A percentile compares a stretch with the other conserved stretches of the same genome.
Conservation (phyloP, 192 early-diverging fungal species). For the Entophlyctis luteolus region DNA sequence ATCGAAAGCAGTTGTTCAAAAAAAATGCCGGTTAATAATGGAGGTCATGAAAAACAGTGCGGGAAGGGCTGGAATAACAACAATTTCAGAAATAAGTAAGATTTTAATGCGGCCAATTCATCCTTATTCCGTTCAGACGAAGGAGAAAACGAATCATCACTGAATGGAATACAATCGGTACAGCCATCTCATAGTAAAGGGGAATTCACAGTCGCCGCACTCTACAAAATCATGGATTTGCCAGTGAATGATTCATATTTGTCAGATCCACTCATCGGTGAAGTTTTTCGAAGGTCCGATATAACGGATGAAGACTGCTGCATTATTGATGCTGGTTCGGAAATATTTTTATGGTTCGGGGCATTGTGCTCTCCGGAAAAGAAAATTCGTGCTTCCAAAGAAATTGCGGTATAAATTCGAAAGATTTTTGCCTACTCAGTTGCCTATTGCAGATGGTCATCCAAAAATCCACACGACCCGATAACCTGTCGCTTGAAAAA, state of each 20-base stretch:
- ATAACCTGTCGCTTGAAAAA: constrained; percentile 40
- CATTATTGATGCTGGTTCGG: constrained; percentile 45
- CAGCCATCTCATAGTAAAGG: too few relatives aligned
- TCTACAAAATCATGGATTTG: too few relatives aligned
- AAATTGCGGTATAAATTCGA: constrained; percentile 37
- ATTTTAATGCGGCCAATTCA: too few relatives aligned
- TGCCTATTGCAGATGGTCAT: constrained; percentile 29
- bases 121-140: too few relatives aligned
- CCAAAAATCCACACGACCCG: constrained; percentile 26
- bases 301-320: constrained; percentile 43
- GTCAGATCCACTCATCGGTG: too few relatives aligned
- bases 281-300: too few relatives aligned
- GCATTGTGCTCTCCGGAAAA: constrained; percentile 10
- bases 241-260: too few relatives aligned
- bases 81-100: constrained; percentile 33
- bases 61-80: constrained; percentile 38
- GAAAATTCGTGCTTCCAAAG: constrained; percentile 33
- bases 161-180: too few relatives aligned
- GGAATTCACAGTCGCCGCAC: too few relatives aligned
- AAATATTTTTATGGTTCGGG: constrained; percentile 53
- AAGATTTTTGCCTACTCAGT: not conserved
- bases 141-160: too few relatives aligned
- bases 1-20: constrained; percentile 13
- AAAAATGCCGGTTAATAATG: constrained; percentile 43
- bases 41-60: constrained; percentile 32